phyloP scores from a whole-genome alignment of 257 asterid species.

The Rauvolfia tetraphylla region DNA sequence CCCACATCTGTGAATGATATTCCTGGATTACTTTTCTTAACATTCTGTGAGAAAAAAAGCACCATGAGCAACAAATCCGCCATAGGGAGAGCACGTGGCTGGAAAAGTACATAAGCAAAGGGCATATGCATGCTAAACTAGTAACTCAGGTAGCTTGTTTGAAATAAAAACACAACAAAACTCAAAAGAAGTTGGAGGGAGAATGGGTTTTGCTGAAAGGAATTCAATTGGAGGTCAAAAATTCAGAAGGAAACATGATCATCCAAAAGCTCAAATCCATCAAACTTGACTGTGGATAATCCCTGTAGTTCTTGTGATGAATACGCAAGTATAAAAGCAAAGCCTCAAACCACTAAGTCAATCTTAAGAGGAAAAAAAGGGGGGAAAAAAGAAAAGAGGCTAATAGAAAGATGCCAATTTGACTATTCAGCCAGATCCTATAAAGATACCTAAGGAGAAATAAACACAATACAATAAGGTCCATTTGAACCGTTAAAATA shows the following conservation, averaged over 20 bases:
- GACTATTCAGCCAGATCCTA: neutral
- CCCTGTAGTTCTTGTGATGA: neutral
- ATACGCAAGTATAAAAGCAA: neutral
- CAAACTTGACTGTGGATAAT: neutral
- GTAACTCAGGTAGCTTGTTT: neutral
- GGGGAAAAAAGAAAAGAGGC: too few relatives aligned
- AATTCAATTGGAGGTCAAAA: neutral
- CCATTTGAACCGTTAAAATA: neutral
- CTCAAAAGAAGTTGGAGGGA: neutral
- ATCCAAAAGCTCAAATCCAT: neutral
- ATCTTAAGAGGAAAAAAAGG: neutral
- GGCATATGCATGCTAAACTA: neutral
- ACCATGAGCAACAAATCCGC: constrained; percentile 8
- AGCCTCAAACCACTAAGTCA: neutral
- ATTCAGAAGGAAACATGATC: neutral
- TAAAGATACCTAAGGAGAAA: neutral
- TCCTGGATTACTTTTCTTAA: constrained; percentile 76
- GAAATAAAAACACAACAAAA: neutral
- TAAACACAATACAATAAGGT: neutral
- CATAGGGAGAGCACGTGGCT: neutral
- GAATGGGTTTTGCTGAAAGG: neutral
- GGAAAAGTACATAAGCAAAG: neutral
- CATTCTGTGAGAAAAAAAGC: constrained; percentile 37
- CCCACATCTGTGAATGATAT: constrained; percentile 70
- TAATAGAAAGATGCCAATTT: neutral